Percentiles rank a stretch among this genome's conserved stretches.
phyloP scores from a whole-genome alignment of 805 yeast genomes.

The Starmerella etchellsii region DNA sequence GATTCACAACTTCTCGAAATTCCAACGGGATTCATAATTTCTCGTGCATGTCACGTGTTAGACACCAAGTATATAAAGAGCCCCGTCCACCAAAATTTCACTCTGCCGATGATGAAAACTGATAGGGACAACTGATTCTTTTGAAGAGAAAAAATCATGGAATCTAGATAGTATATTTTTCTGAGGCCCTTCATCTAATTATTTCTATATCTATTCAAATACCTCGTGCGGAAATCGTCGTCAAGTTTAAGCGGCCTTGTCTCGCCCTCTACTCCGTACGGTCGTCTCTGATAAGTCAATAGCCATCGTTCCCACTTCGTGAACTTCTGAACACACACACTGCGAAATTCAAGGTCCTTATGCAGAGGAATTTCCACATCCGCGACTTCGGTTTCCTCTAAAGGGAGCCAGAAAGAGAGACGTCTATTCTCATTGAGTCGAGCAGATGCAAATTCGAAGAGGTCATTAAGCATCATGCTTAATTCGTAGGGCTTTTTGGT shows the following conservation, averaged over 20 bases:
- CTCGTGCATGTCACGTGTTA: too few species aligned
- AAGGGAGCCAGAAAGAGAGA: slow-evolving; percentile 94
- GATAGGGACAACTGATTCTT: slow-evolving; percentile 29
- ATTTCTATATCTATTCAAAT: slow-evolving; percentile 47
- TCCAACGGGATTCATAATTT: too few species aligned
- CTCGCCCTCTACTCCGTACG: slow-evolving; percentile 30
- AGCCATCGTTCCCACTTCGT: slow-evolving; percentile 87
- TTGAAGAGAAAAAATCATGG: slow-evolving; percentile 21
- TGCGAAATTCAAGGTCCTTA: slow-evolving; percentile 51
- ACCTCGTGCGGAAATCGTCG: slow-evolving; percentile 56
- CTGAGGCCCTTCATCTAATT: slow-evolving; percentile 16
- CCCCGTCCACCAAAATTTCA: not conserved
- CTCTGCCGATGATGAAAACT: slow-evolving; percentile 25
- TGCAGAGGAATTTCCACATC: slow-evolving; percentile 54
- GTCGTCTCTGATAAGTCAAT: slow-evolving; percentile 60
- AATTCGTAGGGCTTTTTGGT: slow-evolving; percentile 85
- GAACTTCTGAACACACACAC: slow-evolving; percentile 74
- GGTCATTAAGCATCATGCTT: slow-evolving; percentile 62
- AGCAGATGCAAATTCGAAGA: slow-evolving; percentile 57
- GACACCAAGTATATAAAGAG: not conserved
- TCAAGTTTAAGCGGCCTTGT: slow-evolving; percentile 38
- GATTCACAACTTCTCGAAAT: too few species aligned
- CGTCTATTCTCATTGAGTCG: slow-evolving; percentile 67
- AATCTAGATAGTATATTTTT: slow-evolving; percentile 26
- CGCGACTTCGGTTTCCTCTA: slow-evolving; percentile 67